A percentile compares a stretch with the other conserved stretches of the same genome.
phyloP scores from a whole-genome alignment of 108 stramenopile species.

The Aurantiochytrium sp. region DNA sequence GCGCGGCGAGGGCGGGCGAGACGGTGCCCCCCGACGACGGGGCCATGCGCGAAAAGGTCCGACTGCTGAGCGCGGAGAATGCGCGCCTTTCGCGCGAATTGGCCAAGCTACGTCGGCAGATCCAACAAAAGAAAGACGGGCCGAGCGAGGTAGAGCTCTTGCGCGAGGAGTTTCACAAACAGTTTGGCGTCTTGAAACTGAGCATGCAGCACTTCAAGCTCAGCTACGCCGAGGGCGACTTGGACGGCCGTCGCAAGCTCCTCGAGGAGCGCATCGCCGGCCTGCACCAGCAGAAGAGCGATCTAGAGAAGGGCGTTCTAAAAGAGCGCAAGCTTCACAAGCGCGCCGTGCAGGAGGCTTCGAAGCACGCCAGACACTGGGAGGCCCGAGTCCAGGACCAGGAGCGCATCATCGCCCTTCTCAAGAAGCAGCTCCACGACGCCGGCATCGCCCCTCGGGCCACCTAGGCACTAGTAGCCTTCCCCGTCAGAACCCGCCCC shows the following conservation, averaged over 20 bases:
- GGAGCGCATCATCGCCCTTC: too few relatives aligned
- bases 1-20: too few relatives aligned
- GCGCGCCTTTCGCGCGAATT: background rate
- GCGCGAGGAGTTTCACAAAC: background rate
- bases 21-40: too few relatives aligned
- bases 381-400: too few relatives aligned
- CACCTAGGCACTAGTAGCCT: too few relatives aligned
- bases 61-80: background rate
- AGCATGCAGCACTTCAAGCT: conserved; percentile 6
- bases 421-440: too few relatives aligned
- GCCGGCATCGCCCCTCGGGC: too few relatives aligned
- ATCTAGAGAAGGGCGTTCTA: too few relatives aligned
- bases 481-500: too few relatives aligned
- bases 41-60: background rate
- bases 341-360: too few relatives aligned
- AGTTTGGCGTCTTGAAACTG: background rate
- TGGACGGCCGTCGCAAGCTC: background rate
- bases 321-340: too few relatives aligned
- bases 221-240: background rate
- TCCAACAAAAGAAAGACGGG: background rate
- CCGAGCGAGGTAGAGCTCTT: background rate
- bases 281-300: background rate
- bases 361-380: too few relatives aligned
- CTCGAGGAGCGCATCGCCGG: background rate
- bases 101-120: background rate